Conservation (phyloP, 768 basidiomycete genomes). For the Hericium alpestre region DNA sequence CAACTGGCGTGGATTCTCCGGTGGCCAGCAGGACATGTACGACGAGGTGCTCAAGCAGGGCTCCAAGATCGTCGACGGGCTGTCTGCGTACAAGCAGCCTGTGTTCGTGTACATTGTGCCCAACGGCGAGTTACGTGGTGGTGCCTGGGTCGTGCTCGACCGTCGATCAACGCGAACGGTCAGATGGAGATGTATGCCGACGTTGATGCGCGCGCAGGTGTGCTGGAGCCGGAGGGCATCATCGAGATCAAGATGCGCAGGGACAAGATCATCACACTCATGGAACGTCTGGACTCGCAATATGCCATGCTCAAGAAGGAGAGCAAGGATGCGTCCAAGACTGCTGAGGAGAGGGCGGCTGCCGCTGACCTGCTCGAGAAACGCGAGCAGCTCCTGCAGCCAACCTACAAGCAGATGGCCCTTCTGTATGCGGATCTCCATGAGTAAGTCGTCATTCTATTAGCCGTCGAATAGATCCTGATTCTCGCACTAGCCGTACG, state of each 20-base stretch:
- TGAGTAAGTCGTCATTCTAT: conserved; percentile 47
- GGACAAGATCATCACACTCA: conserved; percentile 79
- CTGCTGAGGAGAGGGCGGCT: conserved; percentile 61
- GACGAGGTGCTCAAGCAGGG: conserved; percentile 96
- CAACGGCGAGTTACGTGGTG: conserved; percentile 96
- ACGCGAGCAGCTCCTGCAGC: conserved; percentile 72
- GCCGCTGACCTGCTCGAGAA: conserved; percentile 59
- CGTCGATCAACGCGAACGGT: conserved; percentile 80
- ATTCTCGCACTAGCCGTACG: conserved; percentile 47
- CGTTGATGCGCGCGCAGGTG: conserved; percentile 89
- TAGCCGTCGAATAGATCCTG: neutral
- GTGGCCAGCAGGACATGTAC: conserved; percentile 98
- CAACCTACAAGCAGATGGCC: conserved; percentile 90
- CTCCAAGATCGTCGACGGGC: conserved; percentile 96
- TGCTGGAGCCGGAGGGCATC: conserved; percentile 93
- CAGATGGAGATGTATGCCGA: conserved; percentile 99
- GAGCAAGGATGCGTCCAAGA: conserved; percentile 64
- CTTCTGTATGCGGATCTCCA: conserved; percentile 93
- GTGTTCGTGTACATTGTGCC: conserved; percentile 98
- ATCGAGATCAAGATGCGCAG: conserved; percentile 97
- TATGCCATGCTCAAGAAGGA: conserved; percentile 76
- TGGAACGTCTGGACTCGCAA: conserved; percentile 85
- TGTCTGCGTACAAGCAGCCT: conserved; percentile 94
- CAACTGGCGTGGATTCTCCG: conserved; percentile 99
- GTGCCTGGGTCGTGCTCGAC: conserved; percentile 99